phyloP scores from a whole-genome alignment of 148 eudicot species.

The Fagopyrum tataricum region DNA sequence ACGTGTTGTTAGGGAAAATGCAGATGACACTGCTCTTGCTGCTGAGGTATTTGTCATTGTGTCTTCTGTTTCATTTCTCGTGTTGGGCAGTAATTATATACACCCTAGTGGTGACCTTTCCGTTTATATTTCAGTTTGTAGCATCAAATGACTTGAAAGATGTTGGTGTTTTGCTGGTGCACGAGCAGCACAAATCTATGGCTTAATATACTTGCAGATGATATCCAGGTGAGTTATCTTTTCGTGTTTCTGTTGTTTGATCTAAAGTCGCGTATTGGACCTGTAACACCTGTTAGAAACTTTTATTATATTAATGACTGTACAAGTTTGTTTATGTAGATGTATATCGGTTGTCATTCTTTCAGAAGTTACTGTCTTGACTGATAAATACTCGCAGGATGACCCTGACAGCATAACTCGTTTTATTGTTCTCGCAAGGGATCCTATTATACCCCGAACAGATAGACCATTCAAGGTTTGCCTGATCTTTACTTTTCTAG shows the following conservation, averaged over 20 bases:
- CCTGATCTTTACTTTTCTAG: not conserved
- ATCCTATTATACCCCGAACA: slow-evolving; percentile 41
- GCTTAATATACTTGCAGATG: slow-evolving; percentile 44
- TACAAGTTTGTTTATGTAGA: slow-evolving; percentile 1
- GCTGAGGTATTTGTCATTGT: slow-evolving; percentile 33
- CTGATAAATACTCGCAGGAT: slow-evolving; percentile 23
- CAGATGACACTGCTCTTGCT: slow-evolving; percentile 50
- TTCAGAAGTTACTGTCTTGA: not conserved
- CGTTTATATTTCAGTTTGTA: slow-evolving; percentile 24
- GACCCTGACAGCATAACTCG: slow-evolving; percentile 46
- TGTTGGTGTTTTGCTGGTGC: slow-evolving; percentile 52
- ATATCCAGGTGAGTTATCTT: slow-evolving; percentile 36
- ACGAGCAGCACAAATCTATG: slow-evolving; percentile 48
- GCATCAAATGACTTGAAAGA: slow-evolving; percentile 38
- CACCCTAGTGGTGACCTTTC: not conserved
- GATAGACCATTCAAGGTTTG: slow-evolving; percentile 42
- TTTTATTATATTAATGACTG: not conserved
- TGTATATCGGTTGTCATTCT: not conserved
- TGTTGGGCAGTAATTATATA: not conserved
- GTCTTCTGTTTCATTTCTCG: not conserved
- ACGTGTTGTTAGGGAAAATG: slow-evolving; percentile 39
- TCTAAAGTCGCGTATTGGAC: not conserved
- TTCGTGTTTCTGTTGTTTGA: not conserved
- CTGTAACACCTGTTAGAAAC: not conserved
- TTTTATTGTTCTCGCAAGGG: slow-evolving; percentile 45